Evolutionary conservation across 345 rosid species (phyloP).

Genomic region (Erysimum cheiranthoides): DNA sequence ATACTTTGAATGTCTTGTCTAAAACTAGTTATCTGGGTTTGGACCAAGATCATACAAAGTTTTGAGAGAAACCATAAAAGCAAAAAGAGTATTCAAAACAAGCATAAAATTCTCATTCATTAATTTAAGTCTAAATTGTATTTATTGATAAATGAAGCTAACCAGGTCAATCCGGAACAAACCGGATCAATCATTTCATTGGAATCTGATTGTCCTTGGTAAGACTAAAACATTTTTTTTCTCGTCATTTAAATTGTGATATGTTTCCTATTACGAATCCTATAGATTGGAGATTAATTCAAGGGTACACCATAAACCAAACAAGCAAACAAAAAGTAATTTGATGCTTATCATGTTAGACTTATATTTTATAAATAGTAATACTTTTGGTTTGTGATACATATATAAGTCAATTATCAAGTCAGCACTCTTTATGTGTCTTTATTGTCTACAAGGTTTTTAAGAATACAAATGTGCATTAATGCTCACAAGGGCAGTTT

Average conservation of each 20-base stretch:
- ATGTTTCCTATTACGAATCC: too few species aligned
- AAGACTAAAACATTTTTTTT: too few species aligned
- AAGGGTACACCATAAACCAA: not conserved
- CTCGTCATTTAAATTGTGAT: too few species aligned
- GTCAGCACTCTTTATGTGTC: constrained; percentile 10
- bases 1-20: constrained; percentile 12
- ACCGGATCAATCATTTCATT: too few species aligned
- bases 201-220: too few species aligned
- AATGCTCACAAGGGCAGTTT: constrained; percentile 16
- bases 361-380: not conserved
- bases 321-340: not conserved
- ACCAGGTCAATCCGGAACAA: too few species aligned
- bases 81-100: too few species aligned
- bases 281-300: too few species aligned
- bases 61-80: too few species aligned
- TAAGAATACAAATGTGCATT: constrained; percentile 41
- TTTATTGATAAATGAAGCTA: too few species aligned
- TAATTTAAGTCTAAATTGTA: too few species aligned
- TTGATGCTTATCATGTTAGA: not conserved
- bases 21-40: not conserved
- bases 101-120: too few species aligned
- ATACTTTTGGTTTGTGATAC: constrained; percentile 3
- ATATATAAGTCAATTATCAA: constrained; percentile 6
- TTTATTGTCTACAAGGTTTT: constrained; percentile 26
- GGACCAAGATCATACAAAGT: not conserved